Evolutionary conservation across 108 stramenopile species (phyloP).

Genomic region (Cyclotella atomus): DNA sequence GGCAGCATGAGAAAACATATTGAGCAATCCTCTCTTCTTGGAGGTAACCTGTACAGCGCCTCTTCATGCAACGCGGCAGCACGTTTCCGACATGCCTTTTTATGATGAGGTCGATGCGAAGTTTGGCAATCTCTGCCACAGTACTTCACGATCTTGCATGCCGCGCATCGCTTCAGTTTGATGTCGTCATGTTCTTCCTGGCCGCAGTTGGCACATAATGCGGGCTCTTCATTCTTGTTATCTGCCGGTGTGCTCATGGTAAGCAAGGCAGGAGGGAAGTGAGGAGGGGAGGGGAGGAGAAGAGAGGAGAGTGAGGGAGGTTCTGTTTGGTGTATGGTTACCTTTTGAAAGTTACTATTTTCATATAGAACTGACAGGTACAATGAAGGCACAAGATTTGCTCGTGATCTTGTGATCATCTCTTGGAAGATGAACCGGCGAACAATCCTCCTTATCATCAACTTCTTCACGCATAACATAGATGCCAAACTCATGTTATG

Average conservation of each 20-base stretch:
- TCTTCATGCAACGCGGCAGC: neutral
- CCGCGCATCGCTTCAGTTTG: neutral
- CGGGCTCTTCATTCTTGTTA: neutral
- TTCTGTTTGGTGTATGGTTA: too few relatives aligned
- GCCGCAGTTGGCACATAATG: neutral
- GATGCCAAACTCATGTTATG: constrained; percentile 14
- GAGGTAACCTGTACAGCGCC: neutral
- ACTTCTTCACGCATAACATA: neutral
- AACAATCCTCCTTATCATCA: neutral
- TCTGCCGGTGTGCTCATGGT: neutral
- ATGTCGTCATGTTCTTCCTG: too few relatives aligned
- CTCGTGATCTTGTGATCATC: too few relatives aligned
- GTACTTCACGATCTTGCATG: neutral
- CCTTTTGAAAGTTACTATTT: too few relatives aligned
- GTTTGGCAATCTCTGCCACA: too few relatives aligned
- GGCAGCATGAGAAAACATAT: too few relatives aligned
- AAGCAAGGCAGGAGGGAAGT: neutral
- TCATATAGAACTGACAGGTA: too few relatives aligned
- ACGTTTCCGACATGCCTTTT: neutral
- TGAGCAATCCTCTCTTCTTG: too few relatives aligned
- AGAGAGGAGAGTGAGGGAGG: neutral
- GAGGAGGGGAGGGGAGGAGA: too few relatives aligned
- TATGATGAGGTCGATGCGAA: neutral
- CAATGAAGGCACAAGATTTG: too few relatives aligned
- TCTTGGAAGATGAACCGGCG: neutral